Base-by-base conservation (phyloP, 768 basidiomycete species). In the Trametes punicea region DNA sequence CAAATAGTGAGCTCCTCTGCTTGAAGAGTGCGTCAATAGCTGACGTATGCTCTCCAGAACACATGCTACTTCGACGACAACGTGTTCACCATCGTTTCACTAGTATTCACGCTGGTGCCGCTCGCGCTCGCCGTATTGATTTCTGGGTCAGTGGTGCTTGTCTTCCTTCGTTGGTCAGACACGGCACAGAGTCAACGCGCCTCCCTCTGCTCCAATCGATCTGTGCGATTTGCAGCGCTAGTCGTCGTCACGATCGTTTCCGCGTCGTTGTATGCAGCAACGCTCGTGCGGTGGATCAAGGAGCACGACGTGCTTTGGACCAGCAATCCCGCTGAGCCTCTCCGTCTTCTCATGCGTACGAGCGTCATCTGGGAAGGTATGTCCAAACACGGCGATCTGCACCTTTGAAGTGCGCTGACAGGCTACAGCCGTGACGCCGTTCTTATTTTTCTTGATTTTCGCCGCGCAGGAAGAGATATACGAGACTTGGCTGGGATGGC, bases 321-420 rank as follows among this genome's bases (percentile, higher is more conserved):
- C 3, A 26, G n/a, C 10, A 31, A 33, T 3, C 15, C 40, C 5
- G 31, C 11, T 6, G 49, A 10, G 16, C 45, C 41, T 16, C 4
- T 52, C 11, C 34, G 33, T 34, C n/a, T 42, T 27, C 13, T 50
- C 13, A 36, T 46, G 4, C 36, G 51, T 6, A 50, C 46, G 9
- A 64, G 62, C 26, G 42, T 55, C 11, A 48, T 62, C 1, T 66
- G 65, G 65, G 65, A 66, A 62, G 60, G 65, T 64, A 13, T 20
- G 64, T 53, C 3, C 9, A 3, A 20, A 15, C 3, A 2, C n/a
- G 9, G 2, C 3, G 27, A 9, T n/a, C 1, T 30, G 26, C 16
- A 20, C 6, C 25, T 42, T 23, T 25, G 36, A 30, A 4, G 1
- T 25, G 18, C 21, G n/a, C 9, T n/a, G 33, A 46, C 42, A 42